Conservation (phyloP, 257 asterid species). For the Capsicum pubescens region DNA sequence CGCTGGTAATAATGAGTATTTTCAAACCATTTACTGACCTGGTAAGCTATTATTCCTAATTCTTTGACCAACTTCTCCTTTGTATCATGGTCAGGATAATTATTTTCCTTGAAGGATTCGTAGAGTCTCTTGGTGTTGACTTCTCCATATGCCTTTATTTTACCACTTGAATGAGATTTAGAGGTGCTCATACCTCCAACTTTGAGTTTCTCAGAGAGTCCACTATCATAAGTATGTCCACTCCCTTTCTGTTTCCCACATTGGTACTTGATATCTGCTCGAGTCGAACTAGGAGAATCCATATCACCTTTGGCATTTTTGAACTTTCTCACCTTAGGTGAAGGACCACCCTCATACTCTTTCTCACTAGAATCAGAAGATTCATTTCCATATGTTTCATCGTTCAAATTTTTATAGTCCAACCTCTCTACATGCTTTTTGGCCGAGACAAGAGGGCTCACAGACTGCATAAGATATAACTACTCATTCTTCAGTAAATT, state of each 20-base stretch:
- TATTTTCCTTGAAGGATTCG: constrained; percentile 73
- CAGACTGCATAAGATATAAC: constrained; percentile 57
- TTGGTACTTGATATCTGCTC: constrained; percentile 39
- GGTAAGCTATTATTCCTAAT: too few relatives aligned
- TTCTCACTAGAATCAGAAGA: constrained; percentile 92
- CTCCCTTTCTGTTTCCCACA: constrained; percentile 37
- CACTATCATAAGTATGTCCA: constrained; percentile 34
- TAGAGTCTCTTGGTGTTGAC: constrained; percentile 66
- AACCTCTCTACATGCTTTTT: constrained; percentile 72
- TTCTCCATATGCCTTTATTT: constrained; percentile 63
- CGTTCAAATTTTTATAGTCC: constrained; percentile 82
- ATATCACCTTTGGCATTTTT: constrained; percentile 43
- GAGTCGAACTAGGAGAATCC: constrained; percentile 39
- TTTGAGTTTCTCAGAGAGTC: constrained; percentile 35
- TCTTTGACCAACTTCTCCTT: too few relatives aligned
- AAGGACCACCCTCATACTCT: constrained; percentile 62
- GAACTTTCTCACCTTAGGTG: constrained; percentile 55
- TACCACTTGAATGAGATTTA: constrained; percentile 53
- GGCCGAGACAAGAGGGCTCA: constrained; percentile 52
- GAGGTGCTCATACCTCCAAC: constrained; percentile 34
- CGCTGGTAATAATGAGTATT: too few relatives aligned
- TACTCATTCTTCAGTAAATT: constrained; percentile 61
- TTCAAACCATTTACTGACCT: too few relatives aligned
- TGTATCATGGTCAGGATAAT: background rate
- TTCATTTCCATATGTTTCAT: constrained; percentile 78